A percentile compares a stretch with the other conserved stretches of the same genome.
These are phyloP conservation scores for Myxozyma sirexii DNA, from an alignment of 805 yeast species.

Conservation along the genomic window DNA sequence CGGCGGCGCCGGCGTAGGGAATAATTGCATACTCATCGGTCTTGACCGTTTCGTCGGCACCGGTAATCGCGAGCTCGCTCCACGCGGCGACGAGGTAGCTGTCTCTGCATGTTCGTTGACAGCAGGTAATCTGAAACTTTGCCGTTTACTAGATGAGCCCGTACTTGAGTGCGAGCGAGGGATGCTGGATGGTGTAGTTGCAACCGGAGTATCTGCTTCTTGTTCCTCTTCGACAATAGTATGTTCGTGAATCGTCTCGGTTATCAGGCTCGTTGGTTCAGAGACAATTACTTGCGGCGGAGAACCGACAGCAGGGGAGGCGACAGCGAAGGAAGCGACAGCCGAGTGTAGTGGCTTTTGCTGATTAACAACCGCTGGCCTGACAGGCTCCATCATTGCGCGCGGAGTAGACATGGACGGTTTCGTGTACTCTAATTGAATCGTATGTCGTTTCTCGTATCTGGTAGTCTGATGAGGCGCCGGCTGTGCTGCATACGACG, in stretches of 20 bases:
- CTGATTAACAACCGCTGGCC: constrained; percentile 11
- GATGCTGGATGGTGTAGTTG: background rate
- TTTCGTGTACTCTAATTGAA: constrained; percentile 30
- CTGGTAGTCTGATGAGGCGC: background rate
- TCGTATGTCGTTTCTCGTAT: constrained; percentile 30
- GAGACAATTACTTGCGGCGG: background rate
- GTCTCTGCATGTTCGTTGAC: background rate
- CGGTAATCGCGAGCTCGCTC: constrained; percentile 14
- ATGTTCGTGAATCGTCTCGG: constrained; percentile 1
- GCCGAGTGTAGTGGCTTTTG: constrained; percentile 2
- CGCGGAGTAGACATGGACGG: constrained; percentile 30
- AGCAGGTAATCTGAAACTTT: background rate
- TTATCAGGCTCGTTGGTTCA: background rate
- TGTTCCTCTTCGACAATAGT: background rate
- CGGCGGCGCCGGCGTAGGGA: background rate
- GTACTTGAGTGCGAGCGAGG: too few species aligned
- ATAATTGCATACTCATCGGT: constrained; percentile 16
- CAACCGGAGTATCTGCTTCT: background rate
- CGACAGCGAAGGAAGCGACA: background rate
- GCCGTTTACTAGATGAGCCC: background rate
- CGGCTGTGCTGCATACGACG: background rate
- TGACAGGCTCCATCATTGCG: constrained; percentile 18
- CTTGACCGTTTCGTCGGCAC: constrained; percentile 16
- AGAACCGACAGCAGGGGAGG: background rate
- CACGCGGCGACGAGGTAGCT: background rate